These are phyloP conservation scores for Saccharomycopsis amapae DNA, from an alignment of 805 yeast genomes.

Conservation along the genomic window DNA sequence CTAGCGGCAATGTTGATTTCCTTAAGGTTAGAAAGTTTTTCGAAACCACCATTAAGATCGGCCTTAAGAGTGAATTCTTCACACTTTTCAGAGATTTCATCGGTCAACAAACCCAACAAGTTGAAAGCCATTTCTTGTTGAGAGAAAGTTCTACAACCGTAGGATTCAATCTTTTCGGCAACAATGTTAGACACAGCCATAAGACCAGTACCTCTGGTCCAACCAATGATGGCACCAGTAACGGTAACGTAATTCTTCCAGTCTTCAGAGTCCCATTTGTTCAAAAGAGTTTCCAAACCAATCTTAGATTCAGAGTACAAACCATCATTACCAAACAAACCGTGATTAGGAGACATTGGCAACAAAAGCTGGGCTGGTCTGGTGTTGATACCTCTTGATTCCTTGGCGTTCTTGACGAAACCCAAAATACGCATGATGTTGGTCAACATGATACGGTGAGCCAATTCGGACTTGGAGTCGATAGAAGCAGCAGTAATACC, in stretches of 20 bases:
- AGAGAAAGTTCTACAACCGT: conserved; percentile 96
- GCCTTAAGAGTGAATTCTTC: conserved; percentile 96
- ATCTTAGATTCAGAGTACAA: conserved; percentile 96
- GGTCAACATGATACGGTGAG: conserved; percentile 98
- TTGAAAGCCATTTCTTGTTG: conserved; percentile 99
- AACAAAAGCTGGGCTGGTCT: conserved; percentile 97
- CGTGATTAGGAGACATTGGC: conserved; percentile 98
- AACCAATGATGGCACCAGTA: conserved; percentile 98
- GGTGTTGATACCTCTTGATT: conserved; percentile 69
- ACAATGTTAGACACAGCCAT: conserved; percentile 96
- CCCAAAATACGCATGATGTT: conserved; percentile 91
- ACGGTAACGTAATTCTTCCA: conserved; percentile 93
- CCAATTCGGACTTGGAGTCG: conserved; percentile 93
- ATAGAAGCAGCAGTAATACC: conserved; percentile 92
- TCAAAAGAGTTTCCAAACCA: conserved; percentile 90
- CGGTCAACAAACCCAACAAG: conserved; percentile 87
- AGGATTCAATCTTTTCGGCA: conserved; percentile 93
- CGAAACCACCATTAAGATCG: conserved; percentile 98
- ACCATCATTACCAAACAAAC: conserved; percentile 98
- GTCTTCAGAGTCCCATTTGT: conserved; percentile 98
- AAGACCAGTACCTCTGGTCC: conserved; percentile 99
- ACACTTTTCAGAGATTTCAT: conserved; percentile 75
- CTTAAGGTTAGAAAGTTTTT: conserved; percentile 84
- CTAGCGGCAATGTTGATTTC: conserved; percentile 78
- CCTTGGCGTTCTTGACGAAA: conserved; percentile 77